Evolutionary conservation across 176 grass and related monocot species (phyloP).

Genomic region (Saccharum spontaneum): DNA sequence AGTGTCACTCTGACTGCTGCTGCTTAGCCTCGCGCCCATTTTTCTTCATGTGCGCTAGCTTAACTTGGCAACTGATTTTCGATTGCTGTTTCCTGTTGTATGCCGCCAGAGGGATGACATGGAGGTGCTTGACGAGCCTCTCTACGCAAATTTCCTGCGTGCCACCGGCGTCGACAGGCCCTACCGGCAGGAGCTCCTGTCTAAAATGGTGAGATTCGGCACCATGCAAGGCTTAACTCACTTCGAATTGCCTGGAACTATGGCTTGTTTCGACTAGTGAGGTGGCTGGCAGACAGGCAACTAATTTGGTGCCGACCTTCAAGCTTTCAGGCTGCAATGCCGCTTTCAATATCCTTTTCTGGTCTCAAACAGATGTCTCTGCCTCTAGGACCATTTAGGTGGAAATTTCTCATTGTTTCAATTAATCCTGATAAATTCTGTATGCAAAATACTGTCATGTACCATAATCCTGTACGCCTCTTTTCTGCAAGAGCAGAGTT

Average conservation of each 20-base stretch:
- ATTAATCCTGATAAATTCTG: neutral
- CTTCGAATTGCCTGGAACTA: neutral
- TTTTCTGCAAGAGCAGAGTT: neutral
- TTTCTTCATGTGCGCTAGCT: neutral
- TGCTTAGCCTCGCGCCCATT: neutral
- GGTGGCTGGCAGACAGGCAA: neutral
- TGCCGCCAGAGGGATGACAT: slow-evolving; percentile 71
- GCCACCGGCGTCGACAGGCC: slow-evolving; percentile 69
- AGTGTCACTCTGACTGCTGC: too few species aligned
- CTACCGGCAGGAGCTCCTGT: slow-evolving; percentile 72
- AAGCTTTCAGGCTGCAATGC: neutral
- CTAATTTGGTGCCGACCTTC: neutral
- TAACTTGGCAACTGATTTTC: neutral
- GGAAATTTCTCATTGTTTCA: neutral
- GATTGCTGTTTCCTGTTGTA: neutral
- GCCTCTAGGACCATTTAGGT: neutral
- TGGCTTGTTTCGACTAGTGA: neutral
- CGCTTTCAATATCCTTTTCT: neutral
- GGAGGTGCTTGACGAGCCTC: slow-evolving; percentile 92
- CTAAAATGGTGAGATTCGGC: slow-evolving; percentile 61
- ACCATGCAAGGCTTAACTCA: neutral
- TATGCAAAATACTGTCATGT: neutral
- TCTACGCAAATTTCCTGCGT: slow-evolving; percentile 84
- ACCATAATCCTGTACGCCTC: neutral
- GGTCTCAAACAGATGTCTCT: neutral